These are phyloP conservation scores for Phalaenopsis equestris DNA, from an alignment of 106 monocot species.

Conservation along the genomic window DNA sequence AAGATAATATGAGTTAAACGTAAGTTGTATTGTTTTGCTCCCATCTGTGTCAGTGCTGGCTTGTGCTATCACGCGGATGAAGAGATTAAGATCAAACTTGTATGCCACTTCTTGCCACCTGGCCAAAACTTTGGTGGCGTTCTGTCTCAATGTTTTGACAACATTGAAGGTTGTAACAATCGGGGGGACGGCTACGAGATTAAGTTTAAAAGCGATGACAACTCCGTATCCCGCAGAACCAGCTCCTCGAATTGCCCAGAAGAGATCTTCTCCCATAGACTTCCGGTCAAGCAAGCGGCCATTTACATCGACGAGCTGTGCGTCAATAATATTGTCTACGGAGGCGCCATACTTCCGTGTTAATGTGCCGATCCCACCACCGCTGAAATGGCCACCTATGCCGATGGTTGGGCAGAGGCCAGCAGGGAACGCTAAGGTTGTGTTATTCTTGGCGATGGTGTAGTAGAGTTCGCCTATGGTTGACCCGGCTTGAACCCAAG, in stretches of 20 bases:
- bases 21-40: constrained; percentile 10
- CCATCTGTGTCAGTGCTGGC: not conserved
- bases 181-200: constrained; percentile 33
- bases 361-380: constrained; percentile 43
- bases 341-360: constrained; percentile 33
- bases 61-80: constrained; percentile 12
- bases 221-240: constrained; percentile 51
- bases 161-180: constrained; percentile 33
- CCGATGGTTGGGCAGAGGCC: constrained; percentile 39
- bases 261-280: constrained; percentile 64
- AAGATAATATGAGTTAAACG: constrained; percentile 21
- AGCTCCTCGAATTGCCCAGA: constrained; percentile 66
- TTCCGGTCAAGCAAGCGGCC: constrained; percentile 29
- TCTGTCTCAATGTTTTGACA: constrained; percentile 17
- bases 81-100: constrained; percentile 19
- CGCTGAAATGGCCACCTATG: constrained; percentile 41
- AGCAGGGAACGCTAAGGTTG: constrained; percentile 27
- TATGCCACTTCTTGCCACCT: constrained; percentile 29
- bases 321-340: constrained; percentile 45
- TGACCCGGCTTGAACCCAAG: constrained; percentile 62
- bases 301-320: constrained; percentile 18
- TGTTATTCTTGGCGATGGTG: constrained; percentile 8
- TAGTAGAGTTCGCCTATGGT: constrained; percentile 58
- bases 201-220: constrained; percentile 33
- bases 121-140: constrained; percentile 18